phyloP scores from a whole-genome alignment of 768 basidiomycete genomes.

The Xerocomus spinulosus region DNA sequence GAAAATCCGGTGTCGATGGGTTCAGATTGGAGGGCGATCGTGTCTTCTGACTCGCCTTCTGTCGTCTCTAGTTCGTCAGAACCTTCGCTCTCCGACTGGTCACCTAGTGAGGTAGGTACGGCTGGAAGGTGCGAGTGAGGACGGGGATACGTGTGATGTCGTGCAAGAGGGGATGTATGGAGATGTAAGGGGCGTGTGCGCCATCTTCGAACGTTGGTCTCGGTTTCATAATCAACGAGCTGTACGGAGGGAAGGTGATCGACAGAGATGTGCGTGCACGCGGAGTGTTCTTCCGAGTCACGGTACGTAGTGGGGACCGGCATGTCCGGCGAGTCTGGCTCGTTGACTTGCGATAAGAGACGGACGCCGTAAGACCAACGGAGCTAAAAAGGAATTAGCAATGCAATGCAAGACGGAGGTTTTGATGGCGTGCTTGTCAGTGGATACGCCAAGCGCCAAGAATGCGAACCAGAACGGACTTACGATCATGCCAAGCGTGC shows the following conservation, averaged over 20 bases:
- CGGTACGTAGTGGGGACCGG: constrained; percentile 4
- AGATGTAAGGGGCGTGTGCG: background rate
- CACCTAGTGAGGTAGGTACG: constrained; percentile 20
- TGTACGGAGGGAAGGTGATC: background rate
- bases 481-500: constrained; percentile 94
- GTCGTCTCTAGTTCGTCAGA: constrained; percentile 12
- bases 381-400: constrained; percentile 42
- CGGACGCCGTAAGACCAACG: constrained; percentile 94
- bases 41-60: constrained; percentile 21
- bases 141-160: background rate
- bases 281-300: constrained; percentile 4
- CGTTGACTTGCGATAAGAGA: constrained; percentile 55
- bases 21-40: constrained; percentile 8
- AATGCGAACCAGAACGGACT: constrained; percentile 26
- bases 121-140: constrained; percentile 16
- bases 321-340: constrained; percentile 1
- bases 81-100: constrained; percentile 26
- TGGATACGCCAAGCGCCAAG: background rate
- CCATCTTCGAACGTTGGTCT: background rate
- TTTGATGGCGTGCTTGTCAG: background rate
- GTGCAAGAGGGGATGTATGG: background rate
- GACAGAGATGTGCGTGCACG: background rate
- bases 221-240: constrained; percentile 11
- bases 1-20: constrained; percentile 7
- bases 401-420: background rate